These are phyloP conservation scores for Microbotryomycetes sp. DNA, from an alignment of 1,284 basidiomycete species.

Conservation along the genomic window DNA sequence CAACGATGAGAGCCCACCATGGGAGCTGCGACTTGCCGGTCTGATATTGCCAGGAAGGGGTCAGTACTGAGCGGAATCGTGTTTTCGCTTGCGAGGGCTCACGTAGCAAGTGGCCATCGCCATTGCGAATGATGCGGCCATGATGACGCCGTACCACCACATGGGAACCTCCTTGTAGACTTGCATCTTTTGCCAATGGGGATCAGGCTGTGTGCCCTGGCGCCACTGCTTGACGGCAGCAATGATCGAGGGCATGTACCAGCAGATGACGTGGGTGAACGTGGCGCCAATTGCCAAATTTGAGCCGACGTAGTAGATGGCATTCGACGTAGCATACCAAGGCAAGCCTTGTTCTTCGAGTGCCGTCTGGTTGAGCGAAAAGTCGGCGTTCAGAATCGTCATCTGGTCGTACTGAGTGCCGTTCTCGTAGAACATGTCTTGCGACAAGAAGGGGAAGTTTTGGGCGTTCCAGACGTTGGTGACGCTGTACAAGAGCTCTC, in stretches of 20 bases:
- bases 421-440: slow-evolving; percentile 51
- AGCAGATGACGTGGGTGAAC: slow-evolving; percentile 49
- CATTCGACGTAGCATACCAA: slow-evolving; percentile 21
- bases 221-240: slow-evolving; percentile 38
- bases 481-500: neutral
- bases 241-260: slow-evolving; percentile 53
- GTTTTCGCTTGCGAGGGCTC: slow-evolving; percentile 54
- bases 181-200: slow-evolving; percentile 49
- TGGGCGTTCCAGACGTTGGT: slow-evolving; percentile 51
- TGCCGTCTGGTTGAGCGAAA: slow-evolving; percentile 67
- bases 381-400: slow-evolving; percentile 75
- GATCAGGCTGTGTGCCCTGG: slow-evolving; percentile 48
- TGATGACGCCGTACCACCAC: slow-evolving; percentile 56
- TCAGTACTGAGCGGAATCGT: too few species aligned
- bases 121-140: slow-evolving; percentile 49
- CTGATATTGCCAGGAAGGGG: too few species aligned
- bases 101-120: slow-evolving; percentile 47
- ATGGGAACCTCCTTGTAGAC: slow-evolving; percentile 53
- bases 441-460: slow-evolving; percentile 56
- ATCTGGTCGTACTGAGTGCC: slow-evolving; percentile 56
- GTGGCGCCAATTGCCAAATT: slow-evolving; percentile 37
- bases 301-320: slow-evolving; percentile 23
- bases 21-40: slow-evolving; percentile 46
- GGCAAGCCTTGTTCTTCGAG: slow-evolving; percentile 26
- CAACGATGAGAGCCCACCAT: slow-evolving; percentile 51